These are phyloP conservation scores for Solanum okadae DNA, from an alignment of 257 asterid species.

Conservation along the genomic window DNA sequence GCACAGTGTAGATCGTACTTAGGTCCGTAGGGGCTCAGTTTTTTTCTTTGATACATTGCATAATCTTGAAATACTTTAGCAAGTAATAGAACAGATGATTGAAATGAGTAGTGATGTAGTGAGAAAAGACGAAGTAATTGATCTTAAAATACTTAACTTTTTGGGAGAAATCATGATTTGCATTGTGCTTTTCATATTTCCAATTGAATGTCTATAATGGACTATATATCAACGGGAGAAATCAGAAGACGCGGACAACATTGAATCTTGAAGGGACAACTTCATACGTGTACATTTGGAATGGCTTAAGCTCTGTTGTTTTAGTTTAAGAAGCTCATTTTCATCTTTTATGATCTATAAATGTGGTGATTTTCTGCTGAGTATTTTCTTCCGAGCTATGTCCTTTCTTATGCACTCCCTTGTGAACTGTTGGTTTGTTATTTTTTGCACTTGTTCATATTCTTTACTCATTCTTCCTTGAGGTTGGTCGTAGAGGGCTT, in stretches of 20 bases:
- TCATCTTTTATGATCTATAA: neutral
- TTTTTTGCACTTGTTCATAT: neutral
- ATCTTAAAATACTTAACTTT: neutral
- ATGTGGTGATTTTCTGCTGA: neutral
- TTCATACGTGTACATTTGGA: neutral
- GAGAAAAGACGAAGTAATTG: too few relatives aligned
- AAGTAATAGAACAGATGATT: neutral
- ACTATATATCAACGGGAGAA: neutral
- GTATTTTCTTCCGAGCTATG: neutral
- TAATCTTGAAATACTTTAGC: neutral
- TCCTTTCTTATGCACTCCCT: neutral
- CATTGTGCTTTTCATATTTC: neutral
- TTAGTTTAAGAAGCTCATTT: neutral
- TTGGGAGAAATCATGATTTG: neutral
- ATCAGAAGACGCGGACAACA: neutral
- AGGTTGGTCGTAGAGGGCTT: too few relatives aligned
- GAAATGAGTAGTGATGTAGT: neutral
- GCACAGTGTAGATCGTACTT: neutral
- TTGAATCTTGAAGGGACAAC: neutral
- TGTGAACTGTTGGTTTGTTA: neutral
- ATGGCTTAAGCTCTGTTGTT: neutral
- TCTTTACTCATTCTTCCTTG: neutral
- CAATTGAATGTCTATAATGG: neutral
- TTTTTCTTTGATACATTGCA: neutral
- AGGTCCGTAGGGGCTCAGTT: neutral